Base-by-base conservation (phyloP, 2,329 filamentous ascomycete genomes). In the Alternaria metachromatica region DNA sequence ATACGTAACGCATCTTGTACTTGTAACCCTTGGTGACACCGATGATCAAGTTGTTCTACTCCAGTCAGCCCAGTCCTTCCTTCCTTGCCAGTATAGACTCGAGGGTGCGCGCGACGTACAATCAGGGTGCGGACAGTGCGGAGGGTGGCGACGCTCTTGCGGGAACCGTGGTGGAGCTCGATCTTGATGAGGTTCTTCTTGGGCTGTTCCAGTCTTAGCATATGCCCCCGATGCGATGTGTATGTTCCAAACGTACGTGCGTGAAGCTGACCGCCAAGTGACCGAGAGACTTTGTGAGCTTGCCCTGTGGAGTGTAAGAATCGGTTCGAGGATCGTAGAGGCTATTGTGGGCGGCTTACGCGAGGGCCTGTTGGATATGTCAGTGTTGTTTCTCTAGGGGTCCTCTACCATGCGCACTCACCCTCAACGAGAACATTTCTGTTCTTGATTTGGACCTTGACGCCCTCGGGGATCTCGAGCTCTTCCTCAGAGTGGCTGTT, bases 1-100 rank as follows among this genome's bases (percentile, higher is more conserved):
- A 99, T 86, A 99, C 96, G 88, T 99, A 99, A 82, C 96, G 93
- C 95, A 99, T 98, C 93, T 99, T 99, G 92, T 99, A 99, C 88
- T 96, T 96, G 93, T 92, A 99, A 78, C 96, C 96, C 89, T 95
- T 97, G 84, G 96, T 99, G 76, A 99, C 96, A 85, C 96, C 96
- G 80, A 94, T 90, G 85, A 99, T 92, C 87, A 99, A 84, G 92
- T 99, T 99, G 90, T 96, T 93, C 76, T 78, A 58, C 33, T 57
- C 21, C 53, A 63, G 69, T 78, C 66, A 76, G 76, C 55, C 68
- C 57, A 37, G 28, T 63, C 48, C 65, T 41, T 46, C 21, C 28
- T 12, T 37, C 41, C 50, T 26, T 54, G n/a, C 45, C 25, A 46
- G 30, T 44, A 28, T 60, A 21, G 49, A 15, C 15, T 57, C 20